Evolutionary conservation across 179 eudicot species (phyloP), one percentile per base, ranked within the genome.

Genomic region (Silene vulgaris): DNA sequence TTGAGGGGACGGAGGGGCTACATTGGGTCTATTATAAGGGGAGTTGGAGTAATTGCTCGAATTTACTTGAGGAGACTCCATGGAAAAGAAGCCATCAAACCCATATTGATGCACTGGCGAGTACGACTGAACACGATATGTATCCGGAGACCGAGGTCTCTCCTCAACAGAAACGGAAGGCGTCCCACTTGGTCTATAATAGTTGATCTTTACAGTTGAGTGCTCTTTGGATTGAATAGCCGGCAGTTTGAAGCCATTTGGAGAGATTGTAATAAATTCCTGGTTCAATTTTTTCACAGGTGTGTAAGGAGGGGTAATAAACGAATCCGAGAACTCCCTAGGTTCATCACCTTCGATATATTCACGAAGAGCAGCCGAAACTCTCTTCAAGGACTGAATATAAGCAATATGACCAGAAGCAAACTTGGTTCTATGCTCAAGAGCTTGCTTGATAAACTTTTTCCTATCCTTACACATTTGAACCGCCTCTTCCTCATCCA

Each of bases 401-500:
- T 94, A 94, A n/a, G 97, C 98, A 69, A 85, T 16, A 73, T 94
- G 98, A 69, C 90, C 91, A 2, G 91, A 82, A 64, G 97, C 96
- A 80, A 94, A 92, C 50, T 70, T 80, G 59, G 77, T 83, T 79
- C 97, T 83, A 13, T 90, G 85, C 85, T 92, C 97, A 66, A 94
- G 92, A 4, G 98, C 98, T 85, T 92, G 92, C 77, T 89, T 90
- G 35, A 94, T 90, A 84, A 92, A 94, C 78, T 78, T 87, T 65
- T 89, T 94, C 7, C 98, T 77, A 74, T 94, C 97, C 71, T 88
- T 94, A 75, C 98, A 94, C 5, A 94, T 87, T 71, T 89, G 92
- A 60, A 94, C 96, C 3, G 89, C 93, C 83, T 92, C 98, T 82
- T 92, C 98, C 76, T 92, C 92, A 66, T 94, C 98, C 85, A 94